Conservation (phyloP, 1,284 basidiomycete species). For the Coniferiporia weirii region DNA sequence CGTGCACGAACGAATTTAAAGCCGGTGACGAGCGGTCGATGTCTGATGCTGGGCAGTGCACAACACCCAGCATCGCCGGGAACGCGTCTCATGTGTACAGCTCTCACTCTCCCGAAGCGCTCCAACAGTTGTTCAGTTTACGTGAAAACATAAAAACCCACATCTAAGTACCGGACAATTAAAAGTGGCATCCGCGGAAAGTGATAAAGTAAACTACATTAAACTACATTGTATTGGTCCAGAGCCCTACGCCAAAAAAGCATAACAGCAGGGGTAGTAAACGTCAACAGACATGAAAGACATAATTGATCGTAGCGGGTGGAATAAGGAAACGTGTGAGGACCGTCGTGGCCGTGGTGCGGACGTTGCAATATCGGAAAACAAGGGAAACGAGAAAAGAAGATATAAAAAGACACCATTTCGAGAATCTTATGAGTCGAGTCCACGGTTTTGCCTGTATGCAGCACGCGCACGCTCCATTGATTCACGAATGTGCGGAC, state of each 20-base stretch:
- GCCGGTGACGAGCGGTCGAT: too few species aligned
- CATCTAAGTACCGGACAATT: too few species aligned
- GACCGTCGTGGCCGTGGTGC: background rate
- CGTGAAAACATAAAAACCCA: too few species aligned
- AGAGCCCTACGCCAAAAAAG: background rate
- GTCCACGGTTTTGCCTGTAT: constrained; percentile 7
- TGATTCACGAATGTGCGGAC: constrained; percentile 11
- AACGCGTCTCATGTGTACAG: too few species aligned
- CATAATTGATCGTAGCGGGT: background rate
- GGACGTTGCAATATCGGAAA: background rate
- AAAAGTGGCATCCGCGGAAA: too few species aligned
- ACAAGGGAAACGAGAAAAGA: background rate
- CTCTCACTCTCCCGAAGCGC: too few species aligned
- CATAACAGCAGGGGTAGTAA: background rate
- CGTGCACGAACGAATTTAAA: too few species aligned
- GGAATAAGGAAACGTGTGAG: background rate
- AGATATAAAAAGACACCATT: background rate
- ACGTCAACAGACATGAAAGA: background rate
- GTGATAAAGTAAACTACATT: too few species aligned
- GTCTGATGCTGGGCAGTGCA: too few species aligned
- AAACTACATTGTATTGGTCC: background rate
- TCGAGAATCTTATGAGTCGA: background rate
- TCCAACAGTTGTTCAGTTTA: too few species aligned
- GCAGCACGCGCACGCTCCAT: constrained; percentile 19
- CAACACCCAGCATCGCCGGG: too few species aligned